Conservation (phyloP, 306 rosid species). For the Trichosanthes truncata region DNA sequence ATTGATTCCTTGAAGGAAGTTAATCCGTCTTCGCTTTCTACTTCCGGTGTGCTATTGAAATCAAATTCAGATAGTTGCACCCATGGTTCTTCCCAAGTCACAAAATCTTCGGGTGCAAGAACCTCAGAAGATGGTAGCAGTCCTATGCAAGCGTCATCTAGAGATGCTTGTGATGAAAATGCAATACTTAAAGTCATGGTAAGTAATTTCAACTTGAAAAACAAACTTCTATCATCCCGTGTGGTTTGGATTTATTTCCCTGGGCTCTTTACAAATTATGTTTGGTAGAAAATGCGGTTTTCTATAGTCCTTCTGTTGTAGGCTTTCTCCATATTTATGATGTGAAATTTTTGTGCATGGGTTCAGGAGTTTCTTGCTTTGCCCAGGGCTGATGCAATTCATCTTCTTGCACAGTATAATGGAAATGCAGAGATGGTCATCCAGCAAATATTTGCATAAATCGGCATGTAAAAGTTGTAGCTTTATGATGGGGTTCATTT, state of each 20-base stretch:
- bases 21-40: constrained; percentile 36
- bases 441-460: constrained; percentile 81
- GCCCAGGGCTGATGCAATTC: constrained; percentile 98
- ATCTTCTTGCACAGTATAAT: constrained; percentile 86
- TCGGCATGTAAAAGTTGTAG: constrained; percentile 3
- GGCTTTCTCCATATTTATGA: neutral
- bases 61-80: constrained; percentile 68
- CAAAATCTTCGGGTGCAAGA: constrained; percentile 59
- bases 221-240: neutral
- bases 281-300: neutral
- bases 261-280: neutral
- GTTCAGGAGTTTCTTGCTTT: constrained; percentile 90
- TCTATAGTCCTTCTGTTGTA: neutral
- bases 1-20: constrained; percentile 85
- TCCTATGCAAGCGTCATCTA: constrained; percentile 67
- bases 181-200: constrained; percentile 98
- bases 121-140: constrained; percentile 85
- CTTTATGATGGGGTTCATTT: constrained; percentile 9
- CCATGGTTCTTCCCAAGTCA: constrained; percentile 75
- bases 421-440: constrained; percentile 94
- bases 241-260: neutral
- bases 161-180: constrained; percentile 71
- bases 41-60: constrained; percentile 41
- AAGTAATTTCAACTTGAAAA: neutral
- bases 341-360: constrained; percentile 3